Base-by-base conservation (phyloP, 768 basidiomycete species). In the Amanita inopinata region DNA sequence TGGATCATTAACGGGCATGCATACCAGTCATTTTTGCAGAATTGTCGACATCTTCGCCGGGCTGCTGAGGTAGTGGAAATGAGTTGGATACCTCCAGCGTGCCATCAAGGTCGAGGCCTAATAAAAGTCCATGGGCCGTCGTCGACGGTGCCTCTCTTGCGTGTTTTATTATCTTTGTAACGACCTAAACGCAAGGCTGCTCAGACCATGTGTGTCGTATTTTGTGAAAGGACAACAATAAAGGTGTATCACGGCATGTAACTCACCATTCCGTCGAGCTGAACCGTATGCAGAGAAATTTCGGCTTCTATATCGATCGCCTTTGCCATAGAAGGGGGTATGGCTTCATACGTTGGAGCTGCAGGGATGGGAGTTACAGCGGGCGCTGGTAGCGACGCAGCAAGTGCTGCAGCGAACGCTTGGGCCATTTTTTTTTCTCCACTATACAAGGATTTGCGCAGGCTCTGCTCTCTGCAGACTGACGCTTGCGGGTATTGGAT, bases 81-180 rank as follows among this genome's bases (percentile, higher is more conserved):
- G 83, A 85, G 65, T 92, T 92, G 48, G 87, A 88, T 47, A 96
- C 76, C 66, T 96, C 91, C 40, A 94, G 75, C 34, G 75, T 73
- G 2, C 92, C 91, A 61, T 94, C 90, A 25, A 97, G 67, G 65
- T 97, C 93, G 43, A 97, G 75, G 32, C 93, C 93, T 43, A 97
- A 71, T 38, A 97, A 64, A 44, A 93, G 70, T 46, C 93, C 93
- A 56, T 88, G 78, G 19, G 83, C 83, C 38, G 76, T 74, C n/a
- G 78, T 65, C 6, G 80, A 76, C 19, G 74, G 69, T 10, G 80
- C 70, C 57, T 94, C 93, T 38, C 82, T 76, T 32, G 86, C 77
- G 57, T 96, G 93, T 64, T 96, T 94, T 55, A 93, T 70, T 41
- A 97, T 92, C 68, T 94, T 96, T 42, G 86, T 77, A 44, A 93